phyloP scores from a whole-genome alignment of 768 basidiomycete genomes.

The Mycena rosella region DNA sequence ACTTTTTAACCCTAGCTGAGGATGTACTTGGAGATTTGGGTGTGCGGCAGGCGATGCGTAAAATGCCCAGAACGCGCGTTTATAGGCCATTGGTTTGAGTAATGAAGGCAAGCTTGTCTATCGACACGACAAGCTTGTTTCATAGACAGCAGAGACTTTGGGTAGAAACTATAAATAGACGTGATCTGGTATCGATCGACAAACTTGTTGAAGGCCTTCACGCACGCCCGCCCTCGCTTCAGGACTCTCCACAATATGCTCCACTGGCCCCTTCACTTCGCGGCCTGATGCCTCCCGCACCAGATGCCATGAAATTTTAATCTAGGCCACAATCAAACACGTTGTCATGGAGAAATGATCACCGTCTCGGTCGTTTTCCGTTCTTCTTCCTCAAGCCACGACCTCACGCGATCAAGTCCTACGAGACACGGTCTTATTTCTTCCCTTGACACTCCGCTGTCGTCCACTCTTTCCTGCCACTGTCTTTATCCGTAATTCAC shows the following conservation, averaged over 20 bases:
- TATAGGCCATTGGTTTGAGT: conserved; percentile 43
- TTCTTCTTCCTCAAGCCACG: background rate
- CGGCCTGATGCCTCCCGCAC: no score
- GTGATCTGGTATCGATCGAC: no score
- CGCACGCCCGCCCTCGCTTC: no score
- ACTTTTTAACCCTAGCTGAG: conserved; percentile 54
- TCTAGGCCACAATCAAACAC: background rate
- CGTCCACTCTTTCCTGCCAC: conserved; percentile 33
- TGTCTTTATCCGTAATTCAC: conserved; percentile 15
- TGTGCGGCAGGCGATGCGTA: conserved; percentile 68
- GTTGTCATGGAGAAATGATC: background rate
- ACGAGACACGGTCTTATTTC: conserved; percentile 1
- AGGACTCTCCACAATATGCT: no score
- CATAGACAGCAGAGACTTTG: no score
- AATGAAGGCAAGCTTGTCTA: no score
- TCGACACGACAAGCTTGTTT: no score
- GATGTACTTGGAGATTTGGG: conserved; percentile 82
- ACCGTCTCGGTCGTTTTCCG: no score
- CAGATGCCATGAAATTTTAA: no score
- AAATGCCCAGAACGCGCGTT: conserved; percentile 65
- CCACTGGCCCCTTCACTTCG: no score
- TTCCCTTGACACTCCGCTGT: conserved; percentile 22
- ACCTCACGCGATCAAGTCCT: conserved; percentile 2
- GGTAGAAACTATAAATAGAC: no score
- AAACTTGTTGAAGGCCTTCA: no score